phyloP scores from a whole-genome alignment of 2,329 filamentous ascomycete species.

The Cladosporium cucumerinum region DNA sequence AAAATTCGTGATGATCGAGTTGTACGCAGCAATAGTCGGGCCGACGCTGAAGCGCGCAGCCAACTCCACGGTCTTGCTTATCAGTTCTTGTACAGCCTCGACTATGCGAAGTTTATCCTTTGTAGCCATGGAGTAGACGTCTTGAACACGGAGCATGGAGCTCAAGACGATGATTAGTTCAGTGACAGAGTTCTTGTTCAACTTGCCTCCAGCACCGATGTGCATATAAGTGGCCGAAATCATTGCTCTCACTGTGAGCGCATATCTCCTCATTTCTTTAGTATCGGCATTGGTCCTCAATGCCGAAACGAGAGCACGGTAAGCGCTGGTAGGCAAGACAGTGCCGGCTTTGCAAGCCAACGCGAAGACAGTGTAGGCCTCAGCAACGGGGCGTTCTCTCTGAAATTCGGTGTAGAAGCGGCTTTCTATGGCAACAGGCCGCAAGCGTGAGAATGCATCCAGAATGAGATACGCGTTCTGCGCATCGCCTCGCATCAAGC shows the following conservation, averaged over 20 bases:
- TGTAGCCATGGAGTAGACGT: conserved; percentile 19
- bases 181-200: conserved; percentile 38
- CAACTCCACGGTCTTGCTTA: conserved; percentile 30
- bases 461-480: conserved; percentile 49
- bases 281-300: conserved; percentile 27
- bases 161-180: conserved; percentile 37
- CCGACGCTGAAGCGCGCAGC: conserved; percentile 29
- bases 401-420: conserved; percentile 45
- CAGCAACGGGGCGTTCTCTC: conserved; percentile 43
- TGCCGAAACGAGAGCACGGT: conserved; percentile 35
- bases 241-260: conserved; percentile 35
- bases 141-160: conserved; percentile 27
- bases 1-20: conserved; percentile 38
- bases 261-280: conserved; percentile 17
- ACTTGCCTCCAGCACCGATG: conserved; percentile 37
- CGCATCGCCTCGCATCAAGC: conserved; percentile 46
- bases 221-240: conserved; percentile 43
- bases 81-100: conserved; percentile 25
- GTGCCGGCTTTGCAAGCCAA: conserved; percentile 47
- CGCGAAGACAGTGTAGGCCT: conserved; percentile 48
- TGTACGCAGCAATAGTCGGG: conserved; percentile 34
- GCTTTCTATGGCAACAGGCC: conserved; percentile 31
- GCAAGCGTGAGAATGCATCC: conserved; percentile 48
- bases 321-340: conserved; percentile 25
- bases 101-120: conserved; percentile 24